Evolutionary conservation across 441 rosid genomes (phyloP), one percentile per base, ranked within the genome.

Genomic region (Capsella rubella): DNA sequence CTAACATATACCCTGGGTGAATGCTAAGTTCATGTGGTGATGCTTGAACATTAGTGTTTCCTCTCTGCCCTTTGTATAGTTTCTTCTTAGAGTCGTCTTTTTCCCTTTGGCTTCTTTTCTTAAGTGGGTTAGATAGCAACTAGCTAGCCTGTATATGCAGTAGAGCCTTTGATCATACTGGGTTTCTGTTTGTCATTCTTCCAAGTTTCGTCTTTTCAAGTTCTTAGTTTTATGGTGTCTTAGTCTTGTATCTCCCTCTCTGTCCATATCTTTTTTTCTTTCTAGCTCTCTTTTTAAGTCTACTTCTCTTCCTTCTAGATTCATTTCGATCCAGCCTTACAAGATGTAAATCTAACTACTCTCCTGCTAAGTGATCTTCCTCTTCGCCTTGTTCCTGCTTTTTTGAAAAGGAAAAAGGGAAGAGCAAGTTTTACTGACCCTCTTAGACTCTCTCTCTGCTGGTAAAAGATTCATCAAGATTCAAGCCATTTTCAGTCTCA

Each of bases 51-150:
- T 43, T 68, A 75, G 75, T 28, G 25, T 70, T 47, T 39, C 54
- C 75, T 69, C 69, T 45, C 51, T 71, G 40, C 58, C 69, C 77
- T 66, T 52, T 72, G 74, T 78, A 61, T 72, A 67, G 77, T 52
- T 72, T 78, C 73, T 60, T 54, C 56, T 66, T 72, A 72, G 69
- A 72, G 64, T 72, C 9, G 59, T 65, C 56, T 63, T 56, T 28
- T 46, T 47, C 53, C 53, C 54, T 70, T 64, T 71, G 67, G 68
- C 32, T 60, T 53, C 63, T 63, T 66, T 66, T 29, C 71, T 67
- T 59, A 53, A 78, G 64, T 78, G 77, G 77, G 81, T 66, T 78
- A 78, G 73, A 43, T 65, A 77, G 77, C 50, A 16, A 37, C 32
- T 70, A 70, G 80, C 55, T 46, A 57, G 50, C 39, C 28, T 74